phyloP scores from a whole-genome alignment of 441 rosid species.

The Flueggea neowawraea region DNA sequence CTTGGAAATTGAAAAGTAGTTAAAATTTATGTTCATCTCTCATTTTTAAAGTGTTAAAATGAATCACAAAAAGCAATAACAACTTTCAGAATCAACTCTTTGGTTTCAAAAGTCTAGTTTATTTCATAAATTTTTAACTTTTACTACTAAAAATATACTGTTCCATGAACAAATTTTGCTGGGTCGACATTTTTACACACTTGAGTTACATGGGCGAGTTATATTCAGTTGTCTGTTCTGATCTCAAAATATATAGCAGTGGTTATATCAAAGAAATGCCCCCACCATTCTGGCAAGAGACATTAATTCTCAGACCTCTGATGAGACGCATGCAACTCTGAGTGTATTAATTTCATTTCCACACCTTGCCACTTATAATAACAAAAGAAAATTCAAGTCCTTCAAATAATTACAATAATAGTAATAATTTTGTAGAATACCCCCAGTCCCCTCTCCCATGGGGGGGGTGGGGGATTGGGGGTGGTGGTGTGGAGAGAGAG shows the following conservation, averaged over 20 bases:
- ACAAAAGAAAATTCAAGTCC: neutral
- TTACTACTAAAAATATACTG: no score
- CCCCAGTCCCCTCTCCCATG: no score
- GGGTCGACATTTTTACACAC: constrained; percentile 8
- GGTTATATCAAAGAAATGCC: constrained; percentile 16
- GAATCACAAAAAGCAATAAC: no score
- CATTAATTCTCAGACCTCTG: constrained; percentile 36
- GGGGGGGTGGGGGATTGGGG: no score
- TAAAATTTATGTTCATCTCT: no score
- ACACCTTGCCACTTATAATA: constrained; percentile 3
- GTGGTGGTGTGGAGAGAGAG: no score
- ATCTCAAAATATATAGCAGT: neutral
- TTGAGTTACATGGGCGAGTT: constrained; percentile 21
- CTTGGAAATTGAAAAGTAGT: no score
- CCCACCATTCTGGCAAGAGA: constrained; percentile 37
- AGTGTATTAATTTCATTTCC: constrained; percentile 19
- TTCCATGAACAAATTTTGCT: neutral
- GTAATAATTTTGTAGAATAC: neutral
- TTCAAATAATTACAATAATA: neutral
- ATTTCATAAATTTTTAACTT: no score
- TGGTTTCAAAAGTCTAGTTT: no score
- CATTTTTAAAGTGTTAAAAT: no score
- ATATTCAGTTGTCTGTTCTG: neutral
- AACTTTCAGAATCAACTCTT: no score
- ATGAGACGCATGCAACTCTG: constrained; percentile 35